These are phyloP conservation scores for Aphanomyces cochlioides DNA, from an alignment of 352 stramenopile species.

Conservation along the genomic window DNA sequence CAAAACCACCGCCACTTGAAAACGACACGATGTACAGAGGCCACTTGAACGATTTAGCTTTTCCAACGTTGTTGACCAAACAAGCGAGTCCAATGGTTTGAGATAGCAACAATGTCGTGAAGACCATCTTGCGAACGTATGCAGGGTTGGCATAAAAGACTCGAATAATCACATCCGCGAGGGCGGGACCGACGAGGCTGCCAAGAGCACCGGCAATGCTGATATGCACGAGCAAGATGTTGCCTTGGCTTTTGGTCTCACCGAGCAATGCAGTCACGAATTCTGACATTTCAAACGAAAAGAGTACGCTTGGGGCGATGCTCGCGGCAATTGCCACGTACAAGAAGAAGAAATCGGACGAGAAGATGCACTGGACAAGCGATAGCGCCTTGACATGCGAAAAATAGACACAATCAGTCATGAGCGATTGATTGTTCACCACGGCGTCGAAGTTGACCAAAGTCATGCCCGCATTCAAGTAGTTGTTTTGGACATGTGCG, in stretches of 20 bases:
- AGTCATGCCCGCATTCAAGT: slow-evolving; percentile 19
- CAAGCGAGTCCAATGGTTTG: not conserved
- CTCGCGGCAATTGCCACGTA: slow-evolving; percentile 23
- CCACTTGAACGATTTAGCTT: not conserved
- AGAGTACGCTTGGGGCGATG: not conserved
- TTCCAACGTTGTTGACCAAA: not conserved
- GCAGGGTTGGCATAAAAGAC: slow-evolving; percentile 31
- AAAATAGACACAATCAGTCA: slow-evolving; percentile 15
- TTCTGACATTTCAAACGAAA: slow-evolving; percentile 2
- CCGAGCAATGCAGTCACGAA: not conserved
- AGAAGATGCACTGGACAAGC: slow-evolving; percentile 21
- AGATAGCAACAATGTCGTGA: not conserved
- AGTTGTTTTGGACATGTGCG: slow-evolving; percentile 23
- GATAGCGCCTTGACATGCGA: slow-evolving; percentile 22
- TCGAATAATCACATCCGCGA: slow-evolving; percentile 16
- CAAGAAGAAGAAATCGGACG: slow-evolving; percentile 13
- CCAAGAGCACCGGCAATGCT: not conserved
- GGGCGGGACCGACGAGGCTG: slow-evolving; percentile 4
- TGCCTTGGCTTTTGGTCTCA: not conserved
- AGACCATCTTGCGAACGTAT: slow-evolving; percentile 19
- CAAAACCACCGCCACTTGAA: slow-evolving; percentile 29
- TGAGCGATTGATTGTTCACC: not conserved
- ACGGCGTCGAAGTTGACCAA: slow-evolving; percentile 20
- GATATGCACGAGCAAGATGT: too few relatives aligned
- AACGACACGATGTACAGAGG: not conserved